These are phyloP conservation scores for Eutrema heterophyllum DNA, from an alignment of 345 rosid genomes.

Conservation along the genomic window DNA sequence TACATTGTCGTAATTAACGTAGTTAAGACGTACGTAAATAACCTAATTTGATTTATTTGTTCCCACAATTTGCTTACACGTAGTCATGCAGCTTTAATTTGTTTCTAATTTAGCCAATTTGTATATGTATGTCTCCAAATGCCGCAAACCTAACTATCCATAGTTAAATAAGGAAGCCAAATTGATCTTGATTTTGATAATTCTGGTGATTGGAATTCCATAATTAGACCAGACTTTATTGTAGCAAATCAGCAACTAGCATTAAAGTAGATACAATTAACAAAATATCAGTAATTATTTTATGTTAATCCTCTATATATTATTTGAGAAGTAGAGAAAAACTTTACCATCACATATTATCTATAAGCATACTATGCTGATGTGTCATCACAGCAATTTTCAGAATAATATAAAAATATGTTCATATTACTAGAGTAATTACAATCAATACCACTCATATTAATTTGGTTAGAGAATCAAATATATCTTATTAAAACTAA, in stretches of 20 bases:
- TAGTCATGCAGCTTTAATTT: conserved; percentile 16
- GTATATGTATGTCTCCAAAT: background rate
- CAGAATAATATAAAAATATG: too few relatives aligned
- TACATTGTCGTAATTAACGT: conserved; percentile 23
- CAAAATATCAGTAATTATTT: background rate
- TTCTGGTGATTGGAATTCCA: background rate
- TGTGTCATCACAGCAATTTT: too few relatives aligned
- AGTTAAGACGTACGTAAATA: conserved; percentile 23
- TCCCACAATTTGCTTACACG: conserved; percentile 9
- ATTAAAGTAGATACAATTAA: background rate
- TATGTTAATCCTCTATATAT: too few relatives aligned
- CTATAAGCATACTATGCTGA: too few relatives aligned
- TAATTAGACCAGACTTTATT: background rate
- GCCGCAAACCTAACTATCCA: conserved; percentile 15
- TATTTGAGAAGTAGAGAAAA: too few relatives aligned
- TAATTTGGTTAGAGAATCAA: too few relatives aligned
- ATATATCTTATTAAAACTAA: too few relatives aligned
- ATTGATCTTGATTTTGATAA: conserved; percentile 3
- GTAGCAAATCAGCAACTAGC: conserved; percentile 4
- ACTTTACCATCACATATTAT: too few relatives aligned
- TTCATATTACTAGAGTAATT: too few relatives aligned
- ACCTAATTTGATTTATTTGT: background rate
- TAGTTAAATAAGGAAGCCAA: background rate
- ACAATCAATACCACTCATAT: too few relatives aligned
- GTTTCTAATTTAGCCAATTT: background rate